Conservation (phyloP, 202 grass and related monocot genomes). For the Elaeis oleifera region DNA sequence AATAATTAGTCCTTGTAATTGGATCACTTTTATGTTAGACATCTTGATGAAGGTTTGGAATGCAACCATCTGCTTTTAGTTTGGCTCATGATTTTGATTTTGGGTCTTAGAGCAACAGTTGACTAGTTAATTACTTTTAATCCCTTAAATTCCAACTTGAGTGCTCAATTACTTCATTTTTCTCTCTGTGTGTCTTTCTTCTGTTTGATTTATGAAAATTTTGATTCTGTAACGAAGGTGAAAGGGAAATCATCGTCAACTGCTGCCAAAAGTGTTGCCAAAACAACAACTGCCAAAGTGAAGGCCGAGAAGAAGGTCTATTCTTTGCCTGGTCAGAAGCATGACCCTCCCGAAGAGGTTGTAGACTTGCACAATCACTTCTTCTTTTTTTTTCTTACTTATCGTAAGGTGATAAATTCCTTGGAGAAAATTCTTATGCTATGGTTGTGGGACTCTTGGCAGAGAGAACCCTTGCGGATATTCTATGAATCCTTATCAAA, state of each 20-base stretch:
- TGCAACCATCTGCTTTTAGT: no score
- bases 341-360: constrained; percentile 83
- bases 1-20: no score
- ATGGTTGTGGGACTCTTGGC: constrained; percentile 6
- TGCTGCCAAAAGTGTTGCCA: constrained; percentile 25
- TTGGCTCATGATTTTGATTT: no score
- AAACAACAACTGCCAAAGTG: constrained; percentile 23
- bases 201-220: constrained; percentile 7
- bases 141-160: no score
- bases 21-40: no score
- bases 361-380: no score
- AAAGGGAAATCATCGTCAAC: constrained; percentile 26
- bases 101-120: no score
- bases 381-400: background rate
- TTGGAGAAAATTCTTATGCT: constrained; percentile 1
- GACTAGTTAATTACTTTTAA: background rate
- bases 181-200: background rate
- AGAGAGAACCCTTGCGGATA: constrained; percentile 89
- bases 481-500: constrained; percentile 85
- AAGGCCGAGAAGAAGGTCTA: constrained; percentile 88
- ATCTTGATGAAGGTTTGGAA: no score
- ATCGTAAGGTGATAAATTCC: background rate
- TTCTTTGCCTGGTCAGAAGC: constrained; percentile 79
- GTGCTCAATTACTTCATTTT: background rate
- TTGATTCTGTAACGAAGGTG: constrained; percentile 15